Evolutionary conservation across 768 basidiomycete species (phyloP), one percentile per base, ranked within the genome.

Genomic region (Agaricus bisporus): DNA sequence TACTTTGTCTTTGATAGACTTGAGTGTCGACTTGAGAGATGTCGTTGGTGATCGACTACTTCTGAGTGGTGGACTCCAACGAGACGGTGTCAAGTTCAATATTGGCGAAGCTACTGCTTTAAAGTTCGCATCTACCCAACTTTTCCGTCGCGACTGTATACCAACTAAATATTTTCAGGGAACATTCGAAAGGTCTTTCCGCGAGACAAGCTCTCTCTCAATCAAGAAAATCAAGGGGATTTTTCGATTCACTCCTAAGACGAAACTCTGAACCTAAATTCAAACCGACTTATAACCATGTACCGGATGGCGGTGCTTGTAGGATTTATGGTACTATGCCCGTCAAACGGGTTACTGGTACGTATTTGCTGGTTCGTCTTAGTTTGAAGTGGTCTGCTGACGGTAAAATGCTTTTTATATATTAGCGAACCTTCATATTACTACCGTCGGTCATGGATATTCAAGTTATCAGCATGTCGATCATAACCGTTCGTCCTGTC

Each of bases 361-460:
- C n/a, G 18, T 29, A 8, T 9, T 14, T 28, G 14, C 41, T 41
- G 1, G 14, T 38, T 15, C 5, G 7, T 22, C 22, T 22, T 1
- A 22, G 22, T 42, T 32, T n/a, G 26, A 22, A 37, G 18, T 14
- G 20, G 35, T 8, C 50, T 59, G 20, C 17, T 37, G 25, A 39
- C 22, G 22, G 22, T 22, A 22, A 22, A 22, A 22, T 22, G 22
- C 22, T 22, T 22, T 22, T 22, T 9, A 18, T 22, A 39, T 42
- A n/a, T 4, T 54, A 86, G 90, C 88, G 5, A 99, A 99, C 64
- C 67, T 99, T 49, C 95, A 99, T 63, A 79, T 99, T 41, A 99
- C 95, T 1, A 92, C 92, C 0, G 76, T 95, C 8, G 95, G 95
- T 0, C 95, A 99, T 67, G 95, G 95, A 20, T 99, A 99, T 63